Conservation (phyloP, 2,329 filamentous ascomycete species). For the Fusarium coicis region DNA sequence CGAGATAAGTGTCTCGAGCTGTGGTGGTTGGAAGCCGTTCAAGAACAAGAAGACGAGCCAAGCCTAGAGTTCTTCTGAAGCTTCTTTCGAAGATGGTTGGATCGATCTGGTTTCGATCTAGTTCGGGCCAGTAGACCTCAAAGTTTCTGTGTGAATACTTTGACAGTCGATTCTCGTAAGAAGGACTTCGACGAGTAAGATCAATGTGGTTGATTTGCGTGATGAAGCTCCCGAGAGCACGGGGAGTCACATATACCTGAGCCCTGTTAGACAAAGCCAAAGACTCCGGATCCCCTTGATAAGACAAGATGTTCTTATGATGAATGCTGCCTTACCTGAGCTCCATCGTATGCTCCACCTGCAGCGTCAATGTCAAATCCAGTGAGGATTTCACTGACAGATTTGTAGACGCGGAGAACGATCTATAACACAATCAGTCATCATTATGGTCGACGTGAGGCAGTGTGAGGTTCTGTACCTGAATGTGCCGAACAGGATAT, state of each 20-base stretch:
- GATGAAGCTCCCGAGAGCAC: conserved; percentile 81
- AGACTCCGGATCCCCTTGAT: neutral
- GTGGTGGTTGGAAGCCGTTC: conserved; percentile 78
- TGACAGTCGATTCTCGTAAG: conserved; percentile 86
- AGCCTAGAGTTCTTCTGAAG: conserved; percentile 78
- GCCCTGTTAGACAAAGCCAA: neutral
- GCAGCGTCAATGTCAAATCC: conserved; percentile 91
- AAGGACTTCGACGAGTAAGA: conserved; percentile 81
- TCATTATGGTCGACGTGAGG: neutral
- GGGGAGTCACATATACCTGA: conserved; percentile 82
- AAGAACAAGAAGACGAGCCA: conserved; percentile 82
- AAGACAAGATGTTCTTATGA: neutral
- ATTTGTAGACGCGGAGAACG: conserved; percentile 86
- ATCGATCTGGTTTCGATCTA: conserved; percentile 81
- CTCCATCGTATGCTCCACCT: conserved; percentile 82
- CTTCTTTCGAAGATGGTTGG: conserved; percentile 89
- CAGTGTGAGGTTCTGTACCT: conserved; percentile 50
- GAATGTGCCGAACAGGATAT: conserved; percentile 84
- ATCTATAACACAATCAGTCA: conserved; percentile 62
- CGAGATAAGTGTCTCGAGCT: conserved; percentile 76
- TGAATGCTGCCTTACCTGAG: conserved; percentile 65
- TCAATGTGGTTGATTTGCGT: conserved; percentile 87
- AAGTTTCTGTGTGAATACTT: conserved; percentile 89
- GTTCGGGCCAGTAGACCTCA: conserved; percentile 80
- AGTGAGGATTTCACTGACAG: conserved; percentile 83